Evolutionary conservation across 352 stramenopile genomes (phyloP).

Genomic region (Phytophthora cactorum): DNA sequence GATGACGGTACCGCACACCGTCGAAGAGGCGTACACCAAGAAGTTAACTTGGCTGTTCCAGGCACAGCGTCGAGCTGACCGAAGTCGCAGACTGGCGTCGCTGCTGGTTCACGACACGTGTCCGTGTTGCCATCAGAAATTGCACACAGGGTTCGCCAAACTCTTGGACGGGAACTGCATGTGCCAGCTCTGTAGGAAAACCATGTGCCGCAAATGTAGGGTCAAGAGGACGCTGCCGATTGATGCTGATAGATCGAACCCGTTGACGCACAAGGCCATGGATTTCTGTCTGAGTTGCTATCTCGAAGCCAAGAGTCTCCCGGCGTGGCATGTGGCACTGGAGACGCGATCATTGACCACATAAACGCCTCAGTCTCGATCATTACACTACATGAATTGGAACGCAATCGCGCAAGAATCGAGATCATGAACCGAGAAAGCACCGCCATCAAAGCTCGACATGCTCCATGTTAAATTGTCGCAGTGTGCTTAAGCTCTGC

Average conservation of each 20-base stretch:
- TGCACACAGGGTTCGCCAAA: conserved; percentile 29
- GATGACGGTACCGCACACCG: conserved; percentile 36
- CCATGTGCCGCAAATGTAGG: conserved; percentile 49
- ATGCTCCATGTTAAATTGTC: conserved; percentile 13
- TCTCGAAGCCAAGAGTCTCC: conserved; percentile 44
- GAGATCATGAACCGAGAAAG: neutral
- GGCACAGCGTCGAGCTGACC: conserved; percentile 4
- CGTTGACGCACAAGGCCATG: conserved; percentile 36
- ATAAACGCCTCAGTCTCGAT: neutral
- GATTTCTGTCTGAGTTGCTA: conserved; percentile 64
- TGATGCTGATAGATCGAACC: conserved; percentile 4
- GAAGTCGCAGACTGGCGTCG: conserved; percentile 2
- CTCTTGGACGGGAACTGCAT: conserved; percentile 31
- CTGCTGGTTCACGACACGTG: conserved; percentile 26
- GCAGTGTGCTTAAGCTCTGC: conserved; percentile 5
- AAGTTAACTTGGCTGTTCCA: conserved; percentile 52
- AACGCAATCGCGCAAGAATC: neutral
- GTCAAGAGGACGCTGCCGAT: conserved; percentile 47
- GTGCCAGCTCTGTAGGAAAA: conserved; percentile 39
- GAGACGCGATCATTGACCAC: conserved; percentile 15
- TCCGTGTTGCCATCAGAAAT: conserved; percentile 34
- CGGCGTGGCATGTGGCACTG: conserved; percentile 51
- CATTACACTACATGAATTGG: neutral
- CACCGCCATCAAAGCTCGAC: neutral
- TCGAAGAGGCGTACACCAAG: conserved; percentile 58